Evolutionary conservation across 2,329 filamentous ascomycete species (phyloP).

Genomic region (Aciculosporium take): DNA sequence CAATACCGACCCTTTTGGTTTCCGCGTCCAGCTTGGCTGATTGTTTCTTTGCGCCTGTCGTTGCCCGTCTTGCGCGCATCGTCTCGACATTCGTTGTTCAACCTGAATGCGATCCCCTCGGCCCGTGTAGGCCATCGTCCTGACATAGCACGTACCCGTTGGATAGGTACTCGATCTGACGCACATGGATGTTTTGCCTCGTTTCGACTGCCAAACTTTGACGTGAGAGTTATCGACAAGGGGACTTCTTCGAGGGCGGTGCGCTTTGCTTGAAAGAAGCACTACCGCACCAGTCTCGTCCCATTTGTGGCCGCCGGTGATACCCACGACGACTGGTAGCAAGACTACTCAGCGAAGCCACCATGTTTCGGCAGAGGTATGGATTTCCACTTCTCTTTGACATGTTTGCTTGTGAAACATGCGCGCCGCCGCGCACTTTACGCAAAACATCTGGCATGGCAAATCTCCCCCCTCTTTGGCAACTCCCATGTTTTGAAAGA

Average conservation of each 20-base stretch:
- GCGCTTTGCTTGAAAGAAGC: neutral
- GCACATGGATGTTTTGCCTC: neutral
- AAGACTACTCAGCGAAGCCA: neutral
- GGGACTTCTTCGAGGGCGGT: neutral
- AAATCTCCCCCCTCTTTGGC: neutral
- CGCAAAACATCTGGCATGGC: neutral
- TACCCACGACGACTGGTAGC: neutral
- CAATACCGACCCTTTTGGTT: neutral
- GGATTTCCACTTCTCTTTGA: neutral
- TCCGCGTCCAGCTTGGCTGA: neutral
- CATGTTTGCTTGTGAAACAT: neutral
- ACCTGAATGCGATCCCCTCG: neutral
- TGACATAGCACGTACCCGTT: neutral
- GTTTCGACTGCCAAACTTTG: neutral
- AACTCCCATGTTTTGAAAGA: neutral
- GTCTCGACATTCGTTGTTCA: neutral
- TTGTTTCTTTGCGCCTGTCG: neutral
- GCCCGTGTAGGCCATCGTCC: neutral
- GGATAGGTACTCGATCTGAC: neutral
- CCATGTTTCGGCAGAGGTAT: slow-evolving; percentile 11
- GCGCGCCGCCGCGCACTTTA: neutral
- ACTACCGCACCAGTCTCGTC: neutral
- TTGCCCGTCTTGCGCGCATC: neutral
- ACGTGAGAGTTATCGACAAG: neutral
- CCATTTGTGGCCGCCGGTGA: neutral